Base-by-base conservation (phyloP, 1,284 basidiomycete species). In the Mrakiaceae sp. region DNA sequence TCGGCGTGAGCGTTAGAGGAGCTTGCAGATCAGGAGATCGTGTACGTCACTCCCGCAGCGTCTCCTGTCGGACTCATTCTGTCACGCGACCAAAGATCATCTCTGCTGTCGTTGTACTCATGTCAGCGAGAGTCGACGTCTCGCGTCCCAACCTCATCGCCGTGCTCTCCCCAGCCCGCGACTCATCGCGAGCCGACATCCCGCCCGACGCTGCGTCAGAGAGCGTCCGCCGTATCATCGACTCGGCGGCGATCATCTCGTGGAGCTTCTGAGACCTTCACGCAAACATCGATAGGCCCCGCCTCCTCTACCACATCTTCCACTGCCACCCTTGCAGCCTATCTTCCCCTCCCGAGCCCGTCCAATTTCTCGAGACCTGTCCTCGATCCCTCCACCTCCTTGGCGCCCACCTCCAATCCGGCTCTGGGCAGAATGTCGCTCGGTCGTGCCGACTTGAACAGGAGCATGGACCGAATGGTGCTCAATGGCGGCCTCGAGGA, bases 391-490 rank as follows among this genome's bases (percentile, higher is more conserved):
- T 58, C 57, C n/a, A 47, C 47, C 14, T 58, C 57, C 43, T 58
- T 58, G 46, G 57, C 57, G n/a, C 27, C 47, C 58, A 12, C 16
- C 39, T 39, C 58, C 9, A n/a, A 8, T 27, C n/a, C 11, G 10
- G 4, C 62, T 5, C 12, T 47, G 46, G 11, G 48, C 56, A 54
- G 60, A 42, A 40, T 58, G 16, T 49, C 65, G 47, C 56, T 68
- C 43, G 50, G 62, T 42, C 62, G 84, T 54, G 82, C 82, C 68
- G 85, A 86, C 63, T 73, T 84, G 53, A 84, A 80, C 67, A 74
- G 81, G 44, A 84, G 82, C 4, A 78, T 86, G 78, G 84, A 86
- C 70, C 78, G 82, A 53, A 84, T 84, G 83, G 82, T 79, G 10
- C 76, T 84, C 3, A 79, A 80, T 52, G 78, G 78, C 5, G 70